Evolutionary conservation across 1,284 basidiomycete species (phyloP), one percentile per base, ranked within the genome.

Genomic region (Puccinia novopanici): DNA sequence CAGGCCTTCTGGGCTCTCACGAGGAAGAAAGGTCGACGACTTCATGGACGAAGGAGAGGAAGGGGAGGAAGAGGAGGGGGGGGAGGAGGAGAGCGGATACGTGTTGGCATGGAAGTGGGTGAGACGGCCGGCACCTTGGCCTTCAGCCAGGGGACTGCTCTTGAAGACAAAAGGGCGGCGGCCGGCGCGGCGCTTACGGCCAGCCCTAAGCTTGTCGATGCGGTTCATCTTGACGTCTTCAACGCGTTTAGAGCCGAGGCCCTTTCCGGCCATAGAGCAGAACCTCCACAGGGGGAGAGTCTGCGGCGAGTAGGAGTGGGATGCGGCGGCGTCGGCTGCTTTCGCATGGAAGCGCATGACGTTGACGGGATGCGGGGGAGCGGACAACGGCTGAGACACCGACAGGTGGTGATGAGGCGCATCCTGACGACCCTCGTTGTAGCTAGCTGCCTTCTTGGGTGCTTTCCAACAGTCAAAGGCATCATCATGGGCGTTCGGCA

Each of bases 221-320:
- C 75, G 61, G 27, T 78, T 78, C 75, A 70, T n/a, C 48, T 70
- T 78, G 6, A 78, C 75, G 22, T 78, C 75, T 70, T 78, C 63
- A 13, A 78, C 75, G 37, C 75, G 48, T 24, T 57, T 78, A 9
- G 75, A 52, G 34, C 71, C 27, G 27, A 73, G 22, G 22, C 71
- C 50, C 13, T 55, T 73, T 34, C 52, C 71, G 50, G 50, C 71
- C 71, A 73, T 73, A 10, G 67, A 70, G 45, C 24, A 70, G 9
- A 70, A 50, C 22, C 45, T 70, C 67, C 67, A 70, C 17, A 70
- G 9, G 22, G 67, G 67, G 17, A 52, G 48, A n/a, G 48, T 70
- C 13, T 22, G 67, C 10, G 42, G 42, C 3, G 61, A 40, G 40
- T 50, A 70, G 12, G 45, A 50, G 17, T 24, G 22, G n/a, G 45